Evolutionary conservation across 192 early-diverging fungal species (phyloP), one percentile per base, ranked within the genome.

Genomic region (Mortierella antarctica): DNA sequence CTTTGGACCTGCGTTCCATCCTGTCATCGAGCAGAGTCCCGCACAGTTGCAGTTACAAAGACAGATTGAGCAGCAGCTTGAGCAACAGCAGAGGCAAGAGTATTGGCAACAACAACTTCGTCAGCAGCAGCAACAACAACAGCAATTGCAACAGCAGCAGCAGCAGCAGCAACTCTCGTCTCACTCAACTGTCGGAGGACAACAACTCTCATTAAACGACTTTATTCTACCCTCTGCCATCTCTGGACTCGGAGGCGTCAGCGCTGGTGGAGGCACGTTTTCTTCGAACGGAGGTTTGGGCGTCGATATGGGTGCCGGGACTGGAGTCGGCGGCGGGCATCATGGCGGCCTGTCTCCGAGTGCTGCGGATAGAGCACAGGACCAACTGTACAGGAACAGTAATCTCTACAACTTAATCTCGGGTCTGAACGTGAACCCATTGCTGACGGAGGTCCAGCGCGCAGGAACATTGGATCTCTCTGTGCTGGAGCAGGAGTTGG

Each of bases 31-130:
- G 17, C 77, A 80, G 40, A 80, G 69, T 41, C 77, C 77, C 1
- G 77, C 77, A 8, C 77, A 80, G 51, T 18, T 80, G 7, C 77
- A 80, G 21, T 65, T 80, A 17, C 77, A 80, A 42, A 20, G 77
- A 1, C 77, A 80, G 57, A 80, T 80, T 68, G 77, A 80, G n/a
- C 77, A 80, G 21, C 77, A 80, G 44, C 54, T 80, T 12, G 77
- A 80, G 41, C 77, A 72, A 21, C 77, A 80, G 23, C 77, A 80
- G 46, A 49, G 75, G 5, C 75, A 79, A 64, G 75, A 79, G 39
- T 72, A 68, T 21, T 63, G 69, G 64, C 77, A 72, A 39, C 77
- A 80, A 14, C 77, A 80, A 23, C 62, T 67, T 18, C 62, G 69
- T 13, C 69, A 71, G 15, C 72, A 73, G 15, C 71, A 74, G 18